Evolutionary conservation across 139 green algal species (phyloP).

Genomic region (Tetratostichococcus sp.): DNA sequence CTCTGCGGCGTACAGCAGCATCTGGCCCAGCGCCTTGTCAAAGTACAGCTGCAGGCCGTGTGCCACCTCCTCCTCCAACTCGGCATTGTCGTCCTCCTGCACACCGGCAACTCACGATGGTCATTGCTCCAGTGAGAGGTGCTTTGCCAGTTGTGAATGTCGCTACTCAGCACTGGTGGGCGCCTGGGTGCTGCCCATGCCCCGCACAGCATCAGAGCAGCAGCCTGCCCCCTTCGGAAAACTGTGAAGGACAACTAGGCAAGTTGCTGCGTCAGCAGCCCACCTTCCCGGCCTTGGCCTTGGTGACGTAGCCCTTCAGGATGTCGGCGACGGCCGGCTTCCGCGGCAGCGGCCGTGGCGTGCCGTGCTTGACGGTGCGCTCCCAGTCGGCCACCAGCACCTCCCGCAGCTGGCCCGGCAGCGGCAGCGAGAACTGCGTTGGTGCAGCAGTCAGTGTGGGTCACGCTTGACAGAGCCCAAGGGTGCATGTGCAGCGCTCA

Average conservation of each 20-base stretch:
- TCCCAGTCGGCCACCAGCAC: slow-evolving; percentile 74
- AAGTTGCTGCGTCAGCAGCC: background rate
- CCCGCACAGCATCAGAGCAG: too few relatives aligned
- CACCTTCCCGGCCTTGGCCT: slow-evolving; percentile 14
- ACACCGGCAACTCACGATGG: background rate
- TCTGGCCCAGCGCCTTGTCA: slow-evolving; percentile 66
- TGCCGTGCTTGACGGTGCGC: slow-evolving; percentile 38
- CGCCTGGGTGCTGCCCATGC: too few relatives aligned
- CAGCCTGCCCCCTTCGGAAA: too few relatives aligned
- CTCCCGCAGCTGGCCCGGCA: slow-evolving; percentile 62
- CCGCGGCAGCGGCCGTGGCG: slow-evolving; percentile 59
- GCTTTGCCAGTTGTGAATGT: too few relatives aligned
- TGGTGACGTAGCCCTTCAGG: slow-evolving; percentile 39
- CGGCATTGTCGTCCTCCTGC: slow-evolving; percentile 18
- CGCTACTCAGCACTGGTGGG: too few relatives aligned
- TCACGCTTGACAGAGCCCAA: too few relatives aligned
- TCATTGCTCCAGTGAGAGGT: too few relatives aligned
- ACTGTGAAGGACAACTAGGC: too few relatives aligned
- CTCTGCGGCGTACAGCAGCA: slow-evolving; percentile 80
- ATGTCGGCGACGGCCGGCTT: slow-evolving; percentile 55
- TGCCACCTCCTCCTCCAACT: slow-evolving; percentile 30
- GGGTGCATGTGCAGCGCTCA: too few relatives aligned
- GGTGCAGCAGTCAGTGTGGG: too few relatives aligned
- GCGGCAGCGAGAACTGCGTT: slow-evolving; percentile 28
- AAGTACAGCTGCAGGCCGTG: slow-evolving; percentile 75